Conservation (phyloP, 1,284 basidiomycete genomes). For the Naganishia albida region DNA sequence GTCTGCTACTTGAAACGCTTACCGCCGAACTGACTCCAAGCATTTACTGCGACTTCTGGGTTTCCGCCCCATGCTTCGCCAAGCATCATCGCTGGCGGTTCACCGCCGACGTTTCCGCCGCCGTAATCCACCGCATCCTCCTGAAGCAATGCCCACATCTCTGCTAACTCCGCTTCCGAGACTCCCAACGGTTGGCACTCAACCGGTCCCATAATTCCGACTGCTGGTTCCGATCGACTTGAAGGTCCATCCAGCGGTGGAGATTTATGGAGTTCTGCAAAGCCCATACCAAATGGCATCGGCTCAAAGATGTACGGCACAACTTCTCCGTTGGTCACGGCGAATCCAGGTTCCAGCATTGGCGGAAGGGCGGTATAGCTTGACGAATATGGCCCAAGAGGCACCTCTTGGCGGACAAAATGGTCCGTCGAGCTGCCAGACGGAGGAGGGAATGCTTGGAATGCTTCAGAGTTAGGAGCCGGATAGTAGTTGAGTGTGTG, state of each 20-base stretch:
- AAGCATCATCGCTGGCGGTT: constrained; percentile 1
- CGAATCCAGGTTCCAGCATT: constrained; percentile 15
- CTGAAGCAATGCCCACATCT: constrained; percentile 31
- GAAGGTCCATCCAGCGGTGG: neutral
- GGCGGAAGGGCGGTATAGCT: neutral
- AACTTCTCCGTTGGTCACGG: constrained; percentile 6
- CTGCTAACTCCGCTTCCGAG: constrained; percentile 25
- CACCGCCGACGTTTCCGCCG: neutral
- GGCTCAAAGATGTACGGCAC: constrained; percentile 33
- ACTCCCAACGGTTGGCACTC: constrained; percentile 25
- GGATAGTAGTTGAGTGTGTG: neutral
- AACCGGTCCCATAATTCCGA: constrained; percentile 11
- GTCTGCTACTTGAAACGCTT: neutral
- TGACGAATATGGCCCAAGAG: neutral
- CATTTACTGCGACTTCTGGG: constrained; percentile 8
- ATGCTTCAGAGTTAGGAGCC: constrained; percentile 3
- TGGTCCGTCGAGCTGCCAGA: neutral
- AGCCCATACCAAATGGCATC: constrained; percentile 13
- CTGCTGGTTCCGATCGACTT: constrained; percentile 11
- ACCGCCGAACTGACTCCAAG: constrained; percentile 21
- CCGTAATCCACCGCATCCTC: constrained; percentile 18
- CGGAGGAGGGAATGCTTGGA: neutral
- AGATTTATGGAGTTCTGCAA: neutral
- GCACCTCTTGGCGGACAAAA: neutral
- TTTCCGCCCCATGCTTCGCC: constrained; percentile 15